A percentile compares a stretch with the other conserved stretches of the same genome.
phyloP scores from a whole-genome alignment of 2,329 filamentous ascomycete genomes.

The Apiospora aurea region DNA sequence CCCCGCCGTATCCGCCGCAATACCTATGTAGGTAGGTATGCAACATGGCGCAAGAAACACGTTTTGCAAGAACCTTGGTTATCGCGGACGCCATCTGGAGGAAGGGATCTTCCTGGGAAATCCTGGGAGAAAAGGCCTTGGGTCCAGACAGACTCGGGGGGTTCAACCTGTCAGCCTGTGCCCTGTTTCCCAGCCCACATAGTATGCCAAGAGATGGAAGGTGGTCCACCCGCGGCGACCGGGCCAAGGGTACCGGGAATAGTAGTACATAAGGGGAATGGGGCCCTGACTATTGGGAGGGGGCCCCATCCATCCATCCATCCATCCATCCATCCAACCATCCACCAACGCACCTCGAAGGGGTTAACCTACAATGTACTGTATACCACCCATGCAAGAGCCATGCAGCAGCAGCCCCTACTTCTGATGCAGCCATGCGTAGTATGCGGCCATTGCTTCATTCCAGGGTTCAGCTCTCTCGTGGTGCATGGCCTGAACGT shows the following conservation, averaged over 20 bases:
- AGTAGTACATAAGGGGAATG: not conserved
- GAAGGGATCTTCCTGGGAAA: not conserved
- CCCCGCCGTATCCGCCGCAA: not conserved
- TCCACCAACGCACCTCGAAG: conserved; percentile 1
- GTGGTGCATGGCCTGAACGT: not conserved
- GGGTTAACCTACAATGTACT: not conserved
- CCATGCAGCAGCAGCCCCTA: not conserved
- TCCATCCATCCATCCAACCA: not conserved
- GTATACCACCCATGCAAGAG: not conserved
- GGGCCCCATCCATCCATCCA: not conserved
- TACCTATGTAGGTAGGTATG: too few species aligned
- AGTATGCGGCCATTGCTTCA: not conserved
- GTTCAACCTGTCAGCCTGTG: not conserved
- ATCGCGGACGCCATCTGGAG: not conserved
- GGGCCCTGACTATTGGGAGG: not conserved
- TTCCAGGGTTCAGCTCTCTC: not conserved
- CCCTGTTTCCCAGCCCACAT: not conserved
- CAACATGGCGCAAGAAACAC: not conserved
- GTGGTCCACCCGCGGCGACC: conserved; percentile 8
- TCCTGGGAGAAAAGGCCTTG: too few species aligned
- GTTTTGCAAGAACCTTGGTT: not conserved
- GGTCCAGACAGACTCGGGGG: not conserved
- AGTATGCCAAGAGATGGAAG: not conserved
- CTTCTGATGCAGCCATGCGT: not conserved
- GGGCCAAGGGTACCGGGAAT: not conserved